Evolutionary conservation across 2,329 filamentous ascomycete species (phyloP).

Genomic region (Trichoderma sp.): DNA sequence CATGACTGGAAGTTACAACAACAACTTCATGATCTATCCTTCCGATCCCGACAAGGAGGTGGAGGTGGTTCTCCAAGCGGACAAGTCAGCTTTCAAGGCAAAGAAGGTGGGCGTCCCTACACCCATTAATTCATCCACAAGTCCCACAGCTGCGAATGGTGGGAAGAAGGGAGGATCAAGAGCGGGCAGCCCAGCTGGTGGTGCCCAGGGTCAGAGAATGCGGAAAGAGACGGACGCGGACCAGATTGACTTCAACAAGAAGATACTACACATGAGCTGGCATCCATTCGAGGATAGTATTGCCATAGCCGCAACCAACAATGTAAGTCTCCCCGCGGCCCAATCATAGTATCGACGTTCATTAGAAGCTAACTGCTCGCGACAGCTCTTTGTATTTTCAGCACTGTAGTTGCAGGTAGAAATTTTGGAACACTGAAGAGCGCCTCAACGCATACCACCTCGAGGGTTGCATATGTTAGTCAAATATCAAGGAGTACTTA

Average conservation of each 20-base stretch:
- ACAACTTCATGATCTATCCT: slow-evolving; percentile 99
- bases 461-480: slow-evolving; percentile 4
- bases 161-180: slow-evolving; percentile 86
- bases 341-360: not conserved
- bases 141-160: slow-evolving; percentile 64
- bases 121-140: slow-evolving; percentile 83
- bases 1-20: slow-evolving; percentile 99
- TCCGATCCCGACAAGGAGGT: slow-evolving; percentile 94
- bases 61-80: slow-evolving; percentile 94
- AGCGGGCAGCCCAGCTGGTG: slow-evolving; percentile 80
- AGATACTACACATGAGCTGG: slow-evolving; percentile 99
- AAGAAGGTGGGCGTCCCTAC: slow-evolving; percentile 99
- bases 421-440: slow-evolving; percentile 15
- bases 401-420: slow-evolving; percentile 55
- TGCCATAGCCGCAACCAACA: slow-evolving; percentile 98
- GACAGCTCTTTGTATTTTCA: slow-evolving; percentile 74
- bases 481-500: slow-evolving; percentile 7
- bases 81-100: slow-evolving; percentile 99
- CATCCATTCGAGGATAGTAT: slow-evolving; percentile 99
- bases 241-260: slow-evolving; percentile 99
- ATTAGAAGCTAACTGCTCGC: slow-evolving; percentile 27
- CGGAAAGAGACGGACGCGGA: slow-evolving; percentile 98
- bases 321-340: slow-evolving; percentile 62
- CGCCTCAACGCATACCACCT: not conserved
- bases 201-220: slow-evolving; percentile 85